Evolutionary conservation across 345 rosid genomes (phyloP).

Genomic region (Hirschfeldia incana): DNA sequence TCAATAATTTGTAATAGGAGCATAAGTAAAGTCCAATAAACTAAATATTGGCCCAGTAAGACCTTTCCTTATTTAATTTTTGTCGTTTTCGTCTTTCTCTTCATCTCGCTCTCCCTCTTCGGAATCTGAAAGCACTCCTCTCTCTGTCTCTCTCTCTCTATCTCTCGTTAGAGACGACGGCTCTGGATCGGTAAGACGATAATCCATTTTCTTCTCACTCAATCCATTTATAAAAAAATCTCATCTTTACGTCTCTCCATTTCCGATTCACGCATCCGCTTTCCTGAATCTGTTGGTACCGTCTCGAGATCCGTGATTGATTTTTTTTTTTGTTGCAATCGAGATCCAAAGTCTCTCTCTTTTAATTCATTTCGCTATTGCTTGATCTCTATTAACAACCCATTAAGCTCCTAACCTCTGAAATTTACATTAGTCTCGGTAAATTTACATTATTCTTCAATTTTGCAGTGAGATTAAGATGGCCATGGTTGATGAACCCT

Average conservation of each 20-base stretch:
- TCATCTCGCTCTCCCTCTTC: not conserved
- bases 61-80: not conserved
- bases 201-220: conserved; percentile 1
- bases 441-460: not conserved
- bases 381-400: not conserved
- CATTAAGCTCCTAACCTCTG: not conserved
- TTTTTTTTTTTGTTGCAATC: not conserved
- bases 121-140: conserved; percentile 33
- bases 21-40: conserved; percentile 17
- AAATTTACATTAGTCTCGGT: not conserved
- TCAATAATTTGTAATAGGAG: not conserved
- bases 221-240: conserved; percentile 5
- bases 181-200: conserved; percentile 30
- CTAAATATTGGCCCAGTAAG: not conserved
- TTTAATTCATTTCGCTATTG: not conserved
- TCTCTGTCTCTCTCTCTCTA: not conserved
- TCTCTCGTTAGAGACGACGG: conserved; percentile 1
- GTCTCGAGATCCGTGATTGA: conserved; percentile 1
- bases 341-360: conserved; percentile 26
- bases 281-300: conserved; percentile 10
- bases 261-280: conserved; percentile 15
- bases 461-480: conserved; percentile 40
- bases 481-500: conserved; percentile 84
- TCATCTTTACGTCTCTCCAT: not conserved
- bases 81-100: conserved; percentile 2